These are phyloP conservation scores for Pugionium dolabratum DNA, from an alignment of 345 rosid genomes.

Conservation along the genomic window DNA sequence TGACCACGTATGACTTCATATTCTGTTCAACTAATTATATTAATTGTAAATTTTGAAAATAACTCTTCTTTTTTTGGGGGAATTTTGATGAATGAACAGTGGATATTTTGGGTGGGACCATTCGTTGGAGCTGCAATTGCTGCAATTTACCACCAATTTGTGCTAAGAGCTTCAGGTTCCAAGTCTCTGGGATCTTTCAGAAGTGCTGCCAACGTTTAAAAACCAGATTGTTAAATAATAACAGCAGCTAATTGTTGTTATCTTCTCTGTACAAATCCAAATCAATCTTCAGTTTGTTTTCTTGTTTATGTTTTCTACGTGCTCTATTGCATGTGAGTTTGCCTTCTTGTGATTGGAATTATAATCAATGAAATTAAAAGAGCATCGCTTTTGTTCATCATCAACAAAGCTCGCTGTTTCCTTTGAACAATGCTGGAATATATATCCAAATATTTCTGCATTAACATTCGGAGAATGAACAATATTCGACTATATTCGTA, in stretches of 20 bases:
- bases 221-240: constrained; percentile 20
- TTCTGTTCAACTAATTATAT: too few relatives aligned
- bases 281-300: constrained; percentile 17
- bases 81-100: constrained; percentile 39
- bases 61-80: too few relatives aligned
- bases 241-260: constrained; percentile 18
- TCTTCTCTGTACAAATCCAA: constrained; percentile 35
- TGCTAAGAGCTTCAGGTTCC: constrained; percentile 55
- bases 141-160: constrained; percentile 58
- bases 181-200: constrained; percentile 63
- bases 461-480: constrained; percentile 35
- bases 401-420: too few relatives aligned
- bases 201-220: constrained; percentile 48
- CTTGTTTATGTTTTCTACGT: neutral
- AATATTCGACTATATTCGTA: constrained; percentile 5
- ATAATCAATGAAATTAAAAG: too few relatives aligned
- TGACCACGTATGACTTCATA: constrained; percentile 62
- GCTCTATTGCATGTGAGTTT: neutral
- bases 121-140: constrained; percentile 67
- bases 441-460: constrained; percentile 49
- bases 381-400: too few relatives aligned
- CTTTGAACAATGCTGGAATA: too few relatives aligned
- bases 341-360: too few relatives aligned
- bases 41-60: too few relatives aligned
- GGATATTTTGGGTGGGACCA: constrained; percentile 84